Base-by-base conservation (phyloP, 768 basidiomycete species). In the Podaxis sp. region DNA sequence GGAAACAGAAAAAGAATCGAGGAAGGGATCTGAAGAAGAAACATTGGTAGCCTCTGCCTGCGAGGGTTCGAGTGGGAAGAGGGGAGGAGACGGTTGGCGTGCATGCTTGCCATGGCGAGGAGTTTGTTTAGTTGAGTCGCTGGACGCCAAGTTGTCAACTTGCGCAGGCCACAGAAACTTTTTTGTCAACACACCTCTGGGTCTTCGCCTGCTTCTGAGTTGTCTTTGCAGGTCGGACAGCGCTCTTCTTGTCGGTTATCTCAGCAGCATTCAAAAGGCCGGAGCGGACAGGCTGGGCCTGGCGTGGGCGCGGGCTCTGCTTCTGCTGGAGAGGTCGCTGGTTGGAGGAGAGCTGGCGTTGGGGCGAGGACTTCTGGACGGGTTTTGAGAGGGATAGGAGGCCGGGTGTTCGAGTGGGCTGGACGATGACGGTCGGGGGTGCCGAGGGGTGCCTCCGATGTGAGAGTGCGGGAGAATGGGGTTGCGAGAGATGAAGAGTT, bases 391-490 rank as follows among this genome's bases (percentile, higher is more conserved):
- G 80, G 53, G 86, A 83, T 57, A 92, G 82, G 8, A 92, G 80
- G 70, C 90, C 90, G 0, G 90, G 90, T 0, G 85, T 89, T 59
- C 82, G 82, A 12, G 90, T 90, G 2, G 90, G 85, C 72, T 89
- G 88, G 3, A 89, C 85, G 64, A 87, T 80, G 68, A 88, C 83
- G 39, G 85, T 80, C 0, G 85, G 83, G 7, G 87, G 87, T 0
- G 90, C 89, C 0, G 90, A 90, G 19, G 89, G 86, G 70, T 86
- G 84, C 59, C 90, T 80, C 64, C 84, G 79, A 72, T 90, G 89
- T 2, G 17, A 22, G n/a, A 44, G 22, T 78, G 71, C 28, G 67
- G 69, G 44, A 66, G 64, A 7, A 70, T 68, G 24, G 68, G 76
- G 13, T 62, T 68, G 59, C 62, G 67, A 52, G 38, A 78, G 72